Evolutionary conservation across 306 rosid genomes (phyloP).

Genomic region (Citrullus colocynthis): DNA sequence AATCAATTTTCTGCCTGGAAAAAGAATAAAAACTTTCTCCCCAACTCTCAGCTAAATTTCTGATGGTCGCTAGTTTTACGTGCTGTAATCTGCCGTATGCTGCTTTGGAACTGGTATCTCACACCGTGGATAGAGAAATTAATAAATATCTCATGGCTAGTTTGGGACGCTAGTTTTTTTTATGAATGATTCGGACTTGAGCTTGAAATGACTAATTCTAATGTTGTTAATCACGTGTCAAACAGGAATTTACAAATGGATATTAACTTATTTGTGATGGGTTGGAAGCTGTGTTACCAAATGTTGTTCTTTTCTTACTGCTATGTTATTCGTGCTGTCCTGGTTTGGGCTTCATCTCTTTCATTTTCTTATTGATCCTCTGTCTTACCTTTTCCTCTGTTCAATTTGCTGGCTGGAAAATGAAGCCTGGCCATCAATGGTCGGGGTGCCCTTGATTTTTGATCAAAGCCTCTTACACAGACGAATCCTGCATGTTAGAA

Average conservation of each 20-base stretch:
- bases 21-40: neutral
- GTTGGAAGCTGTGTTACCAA: conserved; percentile 8
- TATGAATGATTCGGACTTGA: neutral
- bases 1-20: neutral
- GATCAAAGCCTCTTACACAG: conserved; percentile 15
- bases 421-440: conserved; percentile 19
- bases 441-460: conserved; percentile 17
- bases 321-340: neutral
- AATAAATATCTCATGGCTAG: neutral
- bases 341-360: neutral
- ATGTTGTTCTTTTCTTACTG: conserved; percentile 6
- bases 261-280: neutral
- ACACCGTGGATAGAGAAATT: neutral
- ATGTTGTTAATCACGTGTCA: conserved; percentile 1
- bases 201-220: conserved; percentile 7
- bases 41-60: neutral
- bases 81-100: neutral
- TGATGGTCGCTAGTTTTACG: neutral
- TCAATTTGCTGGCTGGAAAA: conserved; percentile 19
- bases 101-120: neutral
- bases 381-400: conserved; percentile 7
- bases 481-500: conserved; percentile 7
- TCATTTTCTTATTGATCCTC: neutral
- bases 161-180: neutral
- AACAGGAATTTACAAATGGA: conserved; percentile 3